phyloP scores from a whole-genome alignment of 805 yeast species.

The Zygotorulaspora chibaensis region DNA sequence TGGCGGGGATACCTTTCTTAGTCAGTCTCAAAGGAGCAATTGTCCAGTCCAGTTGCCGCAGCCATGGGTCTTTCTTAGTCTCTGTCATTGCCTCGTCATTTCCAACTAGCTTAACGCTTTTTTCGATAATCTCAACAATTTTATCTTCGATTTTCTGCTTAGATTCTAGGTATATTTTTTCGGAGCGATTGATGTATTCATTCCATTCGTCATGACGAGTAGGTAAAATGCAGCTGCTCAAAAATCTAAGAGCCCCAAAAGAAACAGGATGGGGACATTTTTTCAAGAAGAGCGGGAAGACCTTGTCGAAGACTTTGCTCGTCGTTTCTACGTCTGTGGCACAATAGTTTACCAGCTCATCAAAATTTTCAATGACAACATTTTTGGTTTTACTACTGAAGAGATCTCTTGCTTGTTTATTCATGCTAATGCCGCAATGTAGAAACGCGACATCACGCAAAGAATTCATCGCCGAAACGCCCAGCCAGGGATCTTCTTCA shows the following conservation, averaged over 20 bases:
- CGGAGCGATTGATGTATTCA: slow-evolving; percentile 64
- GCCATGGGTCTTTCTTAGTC: slow-evolving; percentile 71
- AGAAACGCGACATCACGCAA: slow-evolving; percentile 73
- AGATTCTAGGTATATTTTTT: slow-evolving; percentile 56
- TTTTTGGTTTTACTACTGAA: slow-evolving; percentile 55
- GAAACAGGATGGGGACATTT: slow-evolving; percentile 92
- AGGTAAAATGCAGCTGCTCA: slow-evolving; percentile 75
- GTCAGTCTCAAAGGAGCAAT: slow-evolving; percentile 54
- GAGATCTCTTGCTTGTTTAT: slow-evolving; percentile 62
- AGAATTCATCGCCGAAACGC: slow-evolving; percentile 70
- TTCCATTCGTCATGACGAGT: slow-evolving; percentile 67
- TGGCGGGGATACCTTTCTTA: slow-evolving; percentile 63
- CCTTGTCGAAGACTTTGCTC: slow-evolving; percentile 57
- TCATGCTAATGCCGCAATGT: slow-evolving; percentile 65
- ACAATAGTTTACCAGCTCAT: slow-evolving; percentile 69
- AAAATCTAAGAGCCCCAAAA: slow-evolving; percentile 74
- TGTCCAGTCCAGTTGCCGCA: slow-evolving; percentile 85
- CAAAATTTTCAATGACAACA: slow-evolving; percentile 53
- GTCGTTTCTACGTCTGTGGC: slow-evolving; percentile 81
- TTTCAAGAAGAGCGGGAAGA: slow-evolving; percentile 62
- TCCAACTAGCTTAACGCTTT: slow-evolving; percentile 47
- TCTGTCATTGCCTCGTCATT: slow-evolving; percentile 36
- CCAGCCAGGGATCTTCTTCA: slow-evolving; percentile 82
- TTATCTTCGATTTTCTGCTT: slow-evolving; percentile 53
- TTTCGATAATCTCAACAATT: slow-evolving; percentile 55